Percentiles rank a stretch among this genome's conserved stretches.
Evolutionary conservation across 352 stramenopile genomes (phyloP).

Genomic region (Nothophytophthora sp.): DNA sequence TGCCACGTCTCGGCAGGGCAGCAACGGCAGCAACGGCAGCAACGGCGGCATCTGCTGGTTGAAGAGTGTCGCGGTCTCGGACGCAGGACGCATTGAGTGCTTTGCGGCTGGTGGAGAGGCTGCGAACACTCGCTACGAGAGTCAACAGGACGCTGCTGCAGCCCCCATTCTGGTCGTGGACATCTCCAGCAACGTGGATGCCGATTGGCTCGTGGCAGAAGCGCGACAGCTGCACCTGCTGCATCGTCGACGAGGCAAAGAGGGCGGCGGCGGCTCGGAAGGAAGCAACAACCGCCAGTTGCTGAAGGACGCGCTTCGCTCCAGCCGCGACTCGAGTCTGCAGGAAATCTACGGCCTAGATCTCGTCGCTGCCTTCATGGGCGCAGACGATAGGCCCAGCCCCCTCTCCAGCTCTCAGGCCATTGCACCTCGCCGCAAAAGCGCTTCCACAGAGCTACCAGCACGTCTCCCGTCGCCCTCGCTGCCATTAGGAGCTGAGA

Average conservation of each 20-base stretch:
- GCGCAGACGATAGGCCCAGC: slow-evolving; percentile 15
- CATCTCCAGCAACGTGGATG: slow-evolving; percentile 48
- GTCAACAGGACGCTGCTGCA: slow-evolving; percentile 5
- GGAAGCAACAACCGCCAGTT: slow-evolving; percentile 23
- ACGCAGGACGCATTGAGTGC: slow-evolving; percentile 58
- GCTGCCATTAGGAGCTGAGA: no score
- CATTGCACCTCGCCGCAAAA: slow-evolving; percentile 2
- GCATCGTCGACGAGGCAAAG: slow-evolving; percentile 11
- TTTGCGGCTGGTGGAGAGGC: slow-evolving; percentile 16
- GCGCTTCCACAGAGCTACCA: background rate
- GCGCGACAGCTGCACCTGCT: slow-evolving; percentile 21
- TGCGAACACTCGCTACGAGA: slow-evolving; percentile 1
- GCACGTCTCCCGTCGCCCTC: slow-evolving; percentile 9
- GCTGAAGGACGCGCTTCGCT: slow-evolving; percentile 9
- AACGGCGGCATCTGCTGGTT: background rate
- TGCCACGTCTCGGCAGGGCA: slow-evolving; percentile 5
- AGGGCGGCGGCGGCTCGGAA: slow-evolving; percentile 2
- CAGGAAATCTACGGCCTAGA: slow-evolving; percentile 70
- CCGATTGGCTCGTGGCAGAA: slow-evolving; percentile 33
- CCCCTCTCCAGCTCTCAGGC: background rate
- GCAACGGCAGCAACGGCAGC: background rate
- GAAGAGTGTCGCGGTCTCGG: slow-evolving; percentile 43
- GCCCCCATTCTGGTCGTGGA: slow-evolving; percentile 43
- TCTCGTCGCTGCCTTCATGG: slow-evolving; percentile 45
- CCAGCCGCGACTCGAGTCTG: slow-evolving; percentile 27